Evolutionary conservation across 2,329 filamentous ascomycete species (phyloP).

Genomic region (Diplodia sapinea): DNA sequence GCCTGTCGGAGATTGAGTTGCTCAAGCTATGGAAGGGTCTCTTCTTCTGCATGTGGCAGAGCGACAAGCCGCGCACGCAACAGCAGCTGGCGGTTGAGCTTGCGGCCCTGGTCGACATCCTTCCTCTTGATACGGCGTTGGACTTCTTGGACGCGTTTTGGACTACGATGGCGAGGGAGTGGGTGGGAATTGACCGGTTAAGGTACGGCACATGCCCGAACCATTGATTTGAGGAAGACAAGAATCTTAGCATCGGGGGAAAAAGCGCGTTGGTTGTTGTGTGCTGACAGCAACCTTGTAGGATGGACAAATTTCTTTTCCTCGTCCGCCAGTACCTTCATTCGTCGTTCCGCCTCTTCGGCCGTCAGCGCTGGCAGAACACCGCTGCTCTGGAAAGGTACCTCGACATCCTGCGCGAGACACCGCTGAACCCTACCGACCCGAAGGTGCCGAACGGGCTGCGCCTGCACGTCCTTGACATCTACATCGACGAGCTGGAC

Average conservation of each 20-base stretch:
- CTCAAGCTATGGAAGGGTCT: conserved; percentile 94
- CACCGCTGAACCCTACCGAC: conserved; percentile 54
- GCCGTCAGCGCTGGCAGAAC: conserved; percentile 50
- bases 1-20: conserved; percentile 71
- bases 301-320: conserved; percentile 92
- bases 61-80: conserved; percentile 85
- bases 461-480: conserved; percentile 83
- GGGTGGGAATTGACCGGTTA: conserved; percentile 57
- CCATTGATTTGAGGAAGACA: background rate
- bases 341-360: conserved; percentile 65
- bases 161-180: conserved; percentile 59
- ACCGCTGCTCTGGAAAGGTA: conserved; percentile 49
- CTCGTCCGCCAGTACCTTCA: conserved; percentile 79
- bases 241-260: background rate
- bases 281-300: conserved; percentile 6
- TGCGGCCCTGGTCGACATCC: conserved; percentile 68
- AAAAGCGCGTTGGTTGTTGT: background rate
- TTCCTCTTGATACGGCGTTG: conserved; percentile 55
- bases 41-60: conserved; percentile 93
- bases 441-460: conserved; percentile 78
- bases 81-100: conserved; percentile 82
- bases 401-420: conserved; percentile 55
- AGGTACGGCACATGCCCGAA: conserved; percentile 37
- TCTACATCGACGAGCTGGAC: conserved; percentile 90
- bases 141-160: conserved; percentile 58